Conservation (phyloP, 306 rosid genomes). For the Sindora glabra region DNA sequence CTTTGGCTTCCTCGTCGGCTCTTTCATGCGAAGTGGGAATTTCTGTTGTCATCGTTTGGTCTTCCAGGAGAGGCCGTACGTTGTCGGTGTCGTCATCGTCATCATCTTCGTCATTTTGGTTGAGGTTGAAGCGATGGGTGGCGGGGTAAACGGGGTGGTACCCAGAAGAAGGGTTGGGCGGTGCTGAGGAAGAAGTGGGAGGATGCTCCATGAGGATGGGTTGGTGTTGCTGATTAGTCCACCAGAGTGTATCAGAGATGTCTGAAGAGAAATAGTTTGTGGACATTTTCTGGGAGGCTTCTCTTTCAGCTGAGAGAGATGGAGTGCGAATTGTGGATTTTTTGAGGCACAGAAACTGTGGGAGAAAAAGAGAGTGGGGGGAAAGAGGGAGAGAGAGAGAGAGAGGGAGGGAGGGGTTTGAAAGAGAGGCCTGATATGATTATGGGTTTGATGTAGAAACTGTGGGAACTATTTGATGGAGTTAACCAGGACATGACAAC, state of each 20-base stretch:
- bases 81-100: not conserved
- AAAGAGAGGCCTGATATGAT: conserved; percentile 43
- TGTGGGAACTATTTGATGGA: conserved; percentile 59
- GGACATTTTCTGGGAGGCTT: too few relatives aligned
- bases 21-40: too few relatives aligned
- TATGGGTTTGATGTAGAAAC: conserved; percentile 52
- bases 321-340: conserved; percentile 1
- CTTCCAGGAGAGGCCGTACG: too few relatives aligned
- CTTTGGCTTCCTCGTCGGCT: conserved; percentile 30
- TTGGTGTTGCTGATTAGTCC: conserved; percentile 37
- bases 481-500: conserved; percentile 43
- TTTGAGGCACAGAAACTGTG: not conserved
- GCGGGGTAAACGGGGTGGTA: not conserved
- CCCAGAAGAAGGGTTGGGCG: conserved; percentile 12
- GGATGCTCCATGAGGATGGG: conserved; percentile 17
- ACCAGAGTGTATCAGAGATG: conserved; percentile 41
- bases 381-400: conserved; percentile 1
- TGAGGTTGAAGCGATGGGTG: conserved; percentile 22
- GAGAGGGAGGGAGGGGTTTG: not conserved
- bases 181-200: not conserved
- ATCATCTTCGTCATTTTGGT: conserved; percentile 20
- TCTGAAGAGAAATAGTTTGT: conserved; percentile 45
- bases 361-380: too few relatives aligned
- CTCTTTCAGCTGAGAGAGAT: too few relatives aligned
- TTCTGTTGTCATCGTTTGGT: too few relatives aligned